phyloP scores from a whole-genome alignment of 1,139 yeast species.

The Kodamaea arcana region DNA sequence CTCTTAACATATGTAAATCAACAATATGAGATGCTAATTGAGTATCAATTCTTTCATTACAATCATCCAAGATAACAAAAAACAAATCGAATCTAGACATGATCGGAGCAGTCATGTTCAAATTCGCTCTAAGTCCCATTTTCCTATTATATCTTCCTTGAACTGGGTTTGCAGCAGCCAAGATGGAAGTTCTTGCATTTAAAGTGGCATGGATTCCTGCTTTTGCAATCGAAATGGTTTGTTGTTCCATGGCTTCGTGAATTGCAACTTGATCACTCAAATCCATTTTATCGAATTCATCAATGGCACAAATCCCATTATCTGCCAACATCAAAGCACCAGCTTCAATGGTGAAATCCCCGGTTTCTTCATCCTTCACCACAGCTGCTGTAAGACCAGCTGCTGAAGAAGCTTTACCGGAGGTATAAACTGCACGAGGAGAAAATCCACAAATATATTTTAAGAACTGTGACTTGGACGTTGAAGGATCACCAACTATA shows the following conservation, averaged over 20 bases:
- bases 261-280: conserved; percentile 94
- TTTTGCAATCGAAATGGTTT: conserved; percentile 94
- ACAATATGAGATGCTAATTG: conserved; percentile 91
- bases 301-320: conserved; percentile 97
- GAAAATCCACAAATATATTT: conserved; percentile 90
- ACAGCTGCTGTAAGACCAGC: conserved; percentile 99
- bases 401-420: conserved; percentile 98
- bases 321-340: conserved; percentile 99
- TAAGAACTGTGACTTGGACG: conserved; percentile 93
- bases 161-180: conserved; percentile 97
- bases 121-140: conserved; percentile 75
- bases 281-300: conserved; percentile 98
- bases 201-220: conserved; percentile 98
- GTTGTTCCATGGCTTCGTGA: conserved; percentile 99
- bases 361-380: conserved; percentile 95
- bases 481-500: conserved; percentile 97
- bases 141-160: conserved; percentile 94
- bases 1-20: conserved; percentile 86
- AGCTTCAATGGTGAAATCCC: conserved; percentile 96
- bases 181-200: conserved; percentile 91
- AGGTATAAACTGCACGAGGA: conserved; percentile 94
- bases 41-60: conserved; percentile 87
- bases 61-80: conserved; percentile 91
- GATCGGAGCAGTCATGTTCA: conserved; percentile 98
- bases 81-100: conserved; percentile 97